These are phyloP conservation scores for Taxawa tesnikishii DNA, from an alignment of 2,329 filamentous ascomycete genomes.

Conservation along the genomic window DNA sequence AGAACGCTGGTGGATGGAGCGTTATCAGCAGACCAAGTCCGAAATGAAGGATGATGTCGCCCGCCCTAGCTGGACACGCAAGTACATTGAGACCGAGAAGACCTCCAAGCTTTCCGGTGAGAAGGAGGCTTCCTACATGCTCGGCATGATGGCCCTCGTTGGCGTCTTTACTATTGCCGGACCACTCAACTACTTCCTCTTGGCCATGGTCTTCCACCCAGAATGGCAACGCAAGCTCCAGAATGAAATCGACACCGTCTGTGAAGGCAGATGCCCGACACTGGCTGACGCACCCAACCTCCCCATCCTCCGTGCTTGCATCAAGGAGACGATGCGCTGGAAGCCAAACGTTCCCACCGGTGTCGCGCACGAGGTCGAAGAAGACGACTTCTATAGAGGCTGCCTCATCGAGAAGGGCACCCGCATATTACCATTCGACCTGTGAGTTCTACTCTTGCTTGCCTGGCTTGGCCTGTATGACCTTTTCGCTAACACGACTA, in stretches of 20 bases:
- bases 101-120: conserved; percentile 21
- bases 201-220: conserved; percentile 36
- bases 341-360: conserved; percentile 42
- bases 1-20: conserved; percentile 40
- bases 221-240: conserved; percentile 35
- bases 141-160: conserved; percentile 23
- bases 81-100: conserved; percentile 29
- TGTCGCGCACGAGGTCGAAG: conserved; percentile 39
- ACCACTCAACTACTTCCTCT: conserved; percentile 14
- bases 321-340: conserved; percentile 26
- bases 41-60: conserved; percentile 29
- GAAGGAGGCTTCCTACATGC: conserved; percentile 20
- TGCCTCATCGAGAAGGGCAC: conserved; percentile 41
- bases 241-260: conserved; percentile 32
- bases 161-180: conserved; percentile 23
- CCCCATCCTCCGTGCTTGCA: conserved; percentile 18
- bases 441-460: conserved; percentile 21
- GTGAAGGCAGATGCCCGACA: conserved; percentile 30
- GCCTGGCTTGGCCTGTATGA: background rate
- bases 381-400: conserved; percentile 41
- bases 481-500: background rate
- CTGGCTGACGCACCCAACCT: conserved; percentile 23
- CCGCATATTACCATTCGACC: conserved; percentile 41
- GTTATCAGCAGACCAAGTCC: conserved; percentile 23
- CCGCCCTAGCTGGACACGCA: conserved; percentile 27